These are phyloP conservation scores for Pulveroboletus sp. DNA, from an alignment of 768 basidiomycete species.

Conservation along the genomic window DNA sequence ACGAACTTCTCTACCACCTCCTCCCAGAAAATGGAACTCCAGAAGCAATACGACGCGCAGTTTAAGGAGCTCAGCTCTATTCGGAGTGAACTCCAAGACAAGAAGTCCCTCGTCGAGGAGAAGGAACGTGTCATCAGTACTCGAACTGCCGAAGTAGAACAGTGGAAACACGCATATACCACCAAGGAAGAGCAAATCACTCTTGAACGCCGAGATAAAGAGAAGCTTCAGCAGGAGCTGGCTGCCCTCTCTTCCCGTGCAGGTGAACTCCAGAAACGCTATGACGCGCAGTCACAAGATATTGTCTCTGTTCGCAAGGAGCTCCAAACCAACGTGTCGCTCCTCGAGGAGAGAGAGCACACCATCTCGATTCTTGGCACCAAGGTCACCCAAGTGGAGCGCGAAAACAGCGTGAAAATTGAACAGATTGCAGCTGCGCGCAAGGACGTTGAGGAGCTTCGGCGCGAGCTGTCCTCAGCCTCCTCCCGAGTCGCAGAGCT, in stretches of 20 bases:
- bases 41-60: background rate
- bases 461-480: background rate
- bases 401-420: background rate
- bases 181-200: background rate
- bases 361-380: background rate
- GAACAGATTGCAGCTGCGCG: background rate
- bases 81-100: background rate
- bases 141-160: background rate
- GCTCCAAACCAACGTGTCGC: background rate
- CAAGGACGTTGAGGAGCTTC: conserved; percentile 1
- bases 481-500: background rate
- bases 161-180: background rate
- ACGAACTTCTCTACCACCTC: background rate
- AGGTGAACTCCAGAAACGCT: background rate
- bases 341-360: conserved; percentile 3
- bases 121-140: background rate
- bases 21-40: background rate
- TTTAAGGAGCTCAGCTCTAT: background rate
- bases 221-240: background rate
- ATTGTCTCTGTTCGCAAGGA: background rate
- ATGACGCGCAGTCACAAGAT: background rate
- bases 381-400: background rate
- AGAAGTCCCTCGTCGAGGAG: background rate
- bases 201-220: background rate
- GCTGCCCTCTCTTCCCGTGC: background rate